A percentile compares a stretch with the other conserved stretches of the same genome.
Conservation (phyloP, 805 yeast genomes). For the Ogataea populi-albae region DNA sequence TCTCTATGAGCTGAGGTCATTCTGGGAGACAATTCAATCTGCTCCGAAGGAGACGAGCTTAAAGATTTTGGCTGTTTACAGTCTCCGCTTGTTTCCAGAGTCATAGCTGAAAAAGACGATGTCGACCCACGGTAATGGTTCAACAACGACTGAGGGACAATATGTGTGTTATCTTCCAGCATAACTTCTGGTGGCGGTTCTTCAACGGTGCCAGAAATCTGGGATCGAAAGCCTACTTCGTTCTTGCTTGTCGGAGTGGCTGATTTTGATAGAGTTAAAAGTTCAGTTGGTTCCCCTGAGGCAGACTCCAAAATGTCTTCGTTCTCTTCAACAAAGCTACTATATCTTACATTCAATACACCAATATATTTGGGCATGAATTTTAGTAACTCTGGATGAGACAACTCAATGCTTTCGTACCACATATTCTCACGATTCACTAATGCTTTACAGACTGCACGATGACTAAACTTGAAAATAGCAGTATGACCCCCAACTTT, state of each 20-base stretch:
- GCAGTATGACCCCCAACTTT: conserved; percentile 99
- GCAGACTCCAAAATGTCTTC: conserved; percentile 14
- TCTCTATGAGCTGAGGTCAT: conserved; percentile 11
- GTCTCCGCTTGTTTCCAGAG: background rate
- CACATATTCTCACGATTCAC: conserved; percentile 87
- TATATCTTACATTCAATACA: conserved; percentile 85
- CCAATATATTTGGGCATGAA: conserved; percentile 96
- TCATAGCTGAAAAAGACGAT: conserved; percentile 23
- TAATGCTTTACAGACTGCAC: conserved; percentile 92
- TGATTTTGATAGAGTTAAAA: conserved; percentile 1
- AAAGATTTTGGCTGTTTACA: background rate
- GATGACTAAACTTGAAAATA: conserved; percentile 82
- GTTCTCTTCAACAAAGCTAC: conserved; percentile 33
- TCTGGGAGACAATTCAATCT: conserved; percentile 16
- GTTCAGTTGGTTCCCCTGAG: background rate
- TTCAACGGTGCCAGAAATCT: conserved; percentile 3
- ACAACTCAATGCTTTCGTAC: conserved; percentile 83
- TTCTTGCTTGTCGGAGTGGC: background rate
- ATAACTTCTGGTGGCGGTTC: conserved; percentile 72
- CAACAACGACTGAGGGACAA: conserved; percentile 80
- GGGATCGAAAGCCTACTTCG: conserved; percentile 1
- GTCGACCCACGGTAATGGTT: conserved; percentile 39
- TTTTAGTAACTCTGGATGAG: conserved; percentile 69
- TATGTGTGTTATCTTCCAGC: conserved; percentile 86
- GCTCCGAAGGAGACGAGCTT: conserved; percentile 7